phyloP scores from a whole-genome alignment of 352 stramenopile genomes.

The Pythium aquatile region DNA sequence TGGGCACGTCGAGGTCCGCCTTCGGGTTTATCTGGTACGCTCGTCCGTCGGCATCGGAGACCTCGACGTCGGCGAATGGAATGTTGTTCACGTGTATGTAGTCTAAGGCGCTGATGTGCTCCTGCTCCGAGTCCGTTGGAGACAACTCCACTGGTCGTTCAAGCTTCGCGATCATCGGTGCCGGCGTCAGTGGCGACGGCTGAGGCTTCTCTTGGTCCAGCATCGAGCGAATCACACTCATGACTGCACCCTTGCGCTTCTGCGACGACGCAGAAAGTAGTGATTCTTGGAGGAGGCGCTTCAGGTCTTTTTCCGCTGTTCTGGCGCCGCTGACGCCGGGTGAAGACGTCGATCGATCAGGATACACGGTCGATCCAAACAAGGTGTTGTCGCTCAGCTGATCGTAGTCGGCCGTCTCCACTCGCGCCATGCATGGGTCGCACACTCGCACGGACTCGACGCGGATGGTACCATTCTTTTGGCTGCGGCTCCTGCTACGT shows the following conservation, averaged over 20 bases:
- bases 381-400: conserved; percentile 7
- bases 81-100: conserved; percentile 8
- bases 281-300: conserved; percentile 20
- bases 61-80: conserved; percentile 35
- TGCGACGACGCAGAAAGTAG: conserved; percentile 30
- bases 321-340: not conserved
- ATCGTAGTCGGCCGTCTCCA: conserved; percentile 14
- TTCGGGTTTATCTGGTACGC: conserved; percentile 35
- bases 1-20: conserved; percentile 27
- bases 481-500: not conserved
- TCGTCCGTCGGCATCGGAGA: conserved; percentile 44
- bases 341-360: not conserved
- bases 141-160: conserved; percentile 1
- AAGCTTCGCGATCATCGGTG: not conserved
- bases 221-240: conserved; percentile 49
- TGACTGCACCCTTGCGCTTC: conserved; percentile 36
- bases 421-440: conserved; percentile 10
- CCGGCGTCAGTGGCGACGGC: not conserved
- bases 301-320: conserved; percentile 9
- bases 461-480: not conserved
- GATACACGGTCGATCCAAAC: not conserved
- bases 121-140: not conserved
- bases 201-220: conserved; percentile 31
- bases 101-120: not conserved
- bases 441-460: conserved; percentile 17